These are phyloP conservation scores for Nothophytophthora sp. DNA, from an alignment of 352 stramenopile species.

Conservation along the genomic window DNA sequence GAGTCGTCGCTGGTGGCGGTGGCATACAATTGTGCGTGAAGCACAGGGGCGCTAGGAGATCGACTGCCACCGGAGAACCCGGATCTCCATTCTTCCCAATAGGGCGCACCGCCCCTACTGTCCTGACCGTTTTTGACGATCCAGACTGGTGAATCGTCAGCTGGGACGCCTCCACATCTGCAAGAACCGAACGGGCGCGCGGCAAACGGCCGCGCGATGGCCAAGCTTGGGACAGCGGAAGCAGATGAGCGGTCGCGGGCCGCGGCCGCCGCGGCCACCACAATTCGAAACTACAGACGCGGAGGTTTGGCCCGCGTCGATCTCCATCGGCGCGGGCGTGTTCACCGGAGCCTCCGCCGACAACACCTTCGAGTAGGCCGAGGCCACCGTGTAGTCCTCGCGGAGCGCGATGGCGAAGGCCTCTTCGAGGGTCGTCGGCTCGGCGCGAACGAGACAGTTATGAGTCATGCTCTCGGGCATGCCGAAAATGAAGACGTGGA, in stretches of 20 bases:
- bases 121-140: neutral
- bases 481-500: slow-evolving; percentile 13
- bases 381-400: slow-evolving; percentile 15
- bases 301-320: slow-evolving; percentile 1
- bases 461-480: slow-evolving; percentile 10
- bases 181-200: slow-evolving; percentile 1
- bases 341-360: neutral
- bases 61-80: neutral
- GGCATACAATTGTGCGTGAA: slow-evolving; percentile 6
- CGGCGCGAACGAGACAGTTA: slow-evolving; percentile 2
- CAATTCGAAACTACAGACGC: no score
- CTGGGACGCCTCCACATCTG: neutral
- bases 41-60: slow-evolving; percentile 6
- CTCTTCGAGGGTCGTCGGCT: slow-evolving; percentile 8
- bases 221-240: neutral
- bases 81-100: slow-evolving; percentile 5
- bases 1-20: slow-evolving; percentile 5
- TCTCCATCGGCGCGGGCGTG: slow-evolving; percentile 15
- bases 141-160: neutral
- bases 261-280: neutral
- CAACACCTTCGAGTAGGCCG: neutral
- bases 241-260: neutral
- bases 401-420: slow-evolving; percentile 10
- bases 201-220: slow-evolving; percentile 8
- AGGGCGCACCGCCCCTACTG: slow-evolving; percentile 5